Base-by-base conservation (phyloP, 176 grass and related monocot species). In the Otatea glauca region DNA sequence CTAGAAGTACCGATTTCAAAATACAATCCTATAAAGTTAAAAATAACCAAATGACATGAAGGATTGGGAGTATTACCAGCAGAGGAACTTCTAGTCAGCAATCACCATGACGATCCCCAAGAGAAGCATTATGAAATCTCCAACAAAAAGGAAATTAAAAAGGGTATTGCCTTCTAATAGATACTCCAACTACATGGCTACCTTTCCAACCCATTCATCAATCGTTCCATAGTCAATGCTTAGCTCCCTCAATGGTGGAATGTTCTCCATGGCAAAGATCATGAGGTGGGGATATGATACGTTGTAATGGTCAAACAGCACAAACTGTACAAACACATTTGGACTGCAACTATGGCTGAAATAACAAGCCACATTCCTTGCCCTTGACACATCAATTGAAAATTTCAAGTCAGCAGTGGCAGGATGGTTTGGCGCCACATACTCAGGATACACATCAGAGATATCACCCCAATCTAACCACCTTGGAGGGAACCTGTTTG, bases 301-400 rank as follows among this genome's bases (percentile, higher is more conserved):
- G 71, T 96, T 96, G 85, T 99, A 94, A 84, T 99, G 97, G 74
- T 99, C 97, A 84, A 84, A 99, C 61, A 99, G 42, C 25, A 94
- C 97, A 91, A 90, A 92, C 84, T 99, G 97, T 59, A 90, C 79
- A 92, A 99, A 99, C 27, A 99, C 91, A 34, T 99, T 99, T 44
- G 97, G 97, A 80, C 93, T 92, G 82, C 89, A 91, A 73, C 97
- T 99, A 83, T 99, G 97, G 81, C 97, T 99, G 81, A 99, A 87
- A 91, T 99, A 99, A 81, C 97, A 99, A 82, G 93, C 93, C 63
- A 99, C 97, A 88, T 99, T 99, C 87, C 97, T 92, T 55, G 88
- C 90, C 74, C 71, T 92, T 41, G 97, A 99, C 63, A 99, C 97
- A 27, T 94, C 97, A 48, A 99, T 96, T 43, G 93, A 88, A 84